Base-by-base conservation (phyloP, 2,329 filamentous ascomycete species). In the Epichloe sp. region DNA sequence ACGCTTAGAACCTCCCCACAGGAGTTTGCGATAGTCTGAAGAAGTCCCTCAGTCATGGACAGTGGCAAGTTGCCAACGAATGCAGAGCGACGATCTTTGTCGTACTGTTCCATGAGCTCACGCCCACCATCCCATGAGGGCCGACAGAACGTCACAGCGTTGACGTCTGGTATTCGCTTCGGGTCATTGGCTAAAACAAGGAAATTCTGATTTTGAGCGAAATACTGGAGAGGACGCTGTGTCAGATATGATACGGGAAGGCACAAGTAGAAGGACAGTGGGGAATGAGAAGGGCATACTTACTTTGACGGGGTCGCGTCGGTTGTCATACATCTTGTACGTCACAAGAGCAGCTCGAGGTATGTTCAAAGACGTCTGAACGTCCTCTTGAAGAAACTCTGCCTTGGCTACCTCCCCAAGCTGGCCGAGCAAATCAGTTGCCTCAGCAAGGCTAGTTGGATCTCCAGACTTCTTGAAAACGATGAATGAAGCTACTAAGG, bases 321-420 rank as follows among this genome's bases (percentile, higher is more conserved):
- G 65, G 3, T 72, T 65, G 53, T 80, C 74, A 47, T 77, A 82
- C 55, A 68, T 68, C 41, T 67, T 63, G 54, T 75, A 82, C 26
- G 73, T 68, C 34, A 79, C 70, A 5, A 78, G 55, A 2, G 78
- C 66, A 2, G 69, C 63, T 11, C 62, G 61, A 5, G 66, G 63
- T 7, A 74, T 58, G 0, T 60, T 57, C 50, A 72, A 62, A 6
- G 59, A 56, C 1, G 62, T 54, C 38, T 67, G 66, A 8, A 68
- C 58, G 3, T 66, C 55, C 0, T 56, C 43, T 19, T 65, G 60
- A 6, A 77, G 55, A 10, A 58, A 48, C 51, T 72, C 67, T 10
- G 68, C 62, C 51, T 64, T 68, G 44, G 58, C 58, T 19, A 82
- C 63, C 0, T 67, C 58, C 1, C 78, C 78, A 49, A 73, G 74